These are phyloP conservation scores for Seiridium cupressi DNA, from an alignment of 2,329 filamentous ascomycete genomes.

Conservation along the genomic window DNA sequence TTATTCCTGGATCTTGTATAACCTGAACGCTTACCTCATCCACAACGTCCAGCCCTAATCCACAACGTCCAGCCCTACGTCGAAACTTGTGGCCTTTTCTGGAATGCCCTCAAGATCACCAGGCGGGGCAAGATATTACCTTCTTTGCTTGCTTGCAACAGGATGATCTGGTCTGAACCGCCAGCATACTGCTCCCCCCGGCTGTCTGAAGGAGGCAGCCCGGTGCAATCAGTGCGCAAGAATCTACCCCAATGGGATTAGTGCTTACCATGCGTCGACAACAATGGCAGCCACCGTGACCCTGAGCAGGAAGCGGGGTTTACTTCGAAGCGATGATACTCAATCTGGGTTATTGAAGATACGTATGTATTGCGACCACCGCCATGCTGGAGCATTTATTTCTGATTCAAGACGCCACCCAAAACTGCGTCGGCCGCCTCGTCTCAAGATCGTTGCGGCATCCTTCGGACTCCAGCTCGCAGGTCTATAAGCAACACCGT, in stretches of 20 bases:
- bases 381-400: too few relatives aligned
- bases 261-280: slow-evolving; percentile 14
- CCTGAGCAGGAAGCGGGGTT: neutral
- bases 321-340: neutral
- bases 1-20: neutral
- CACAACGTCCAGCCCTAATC: neutral
- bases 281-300: neutral
- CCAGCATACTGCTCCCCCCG: neutral
- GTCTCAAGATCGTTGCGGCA: too few relatives aligned
- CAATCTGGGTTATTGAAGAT: neutral
- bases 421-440: too few relatives aligned
- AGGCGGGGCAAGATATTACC: too few relatives aligned
- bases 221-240: neutral
- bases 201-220: neutral
- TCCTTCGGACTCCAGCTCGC: too few relatives aligned
- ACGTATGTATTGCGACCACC: too few relatives aligned
- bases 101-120: neutral
- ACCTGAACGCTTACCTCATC: neutral
- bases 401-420: too few relatives aligned
- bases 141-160: too few relatives aligned
- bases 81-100: neutral
- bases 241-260: slow-evolving; percentile 13
- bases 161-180: neutral
- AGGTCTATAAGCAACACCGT: too few relatives aligned
- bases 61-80: neutral